A percentile compares a stretch with the other conserved stretches of the same genome.
These are phyloP conservation scores for Rutstroemia sp. DNA, from an alignment of 2,329 filamentous ascomycete species.

Conservation along the genomic window DNA sequence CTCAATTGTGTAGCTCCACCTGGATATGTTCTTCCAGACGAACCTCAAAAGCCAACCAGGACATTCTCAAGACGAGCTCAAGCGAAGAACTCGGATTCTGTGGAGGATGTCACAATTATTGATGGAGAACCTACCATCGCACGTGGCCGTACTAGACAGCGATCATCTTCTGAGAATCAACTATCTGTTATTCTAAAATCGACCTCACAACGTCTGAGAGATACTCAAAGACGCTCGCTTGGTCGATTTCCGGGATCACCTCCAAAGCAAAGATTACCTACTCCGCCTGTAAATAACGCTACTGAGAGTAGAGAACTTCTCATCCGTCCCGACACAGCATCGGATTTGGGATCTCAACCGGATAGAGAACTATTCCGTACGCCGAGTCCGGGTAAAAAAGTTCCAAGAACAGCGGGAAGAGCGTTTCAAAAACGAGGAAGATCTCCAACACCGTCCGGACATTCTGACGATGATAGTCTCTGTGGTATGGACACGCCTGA, in stretches of 20 bases:
- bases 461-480: conserved; percentile 22
- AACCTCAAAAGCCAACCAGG: conserved; percentile 16
- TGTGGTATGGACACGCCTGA: conserved; percentile 17
- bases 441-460: conserved; percentile 14
- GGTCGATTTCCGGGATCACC: conserved; percentile 10
- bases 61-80: conserved; percentile 3
- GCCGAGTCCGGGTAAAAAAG: conserved; percentile 16
- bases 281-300: conserved; percentile 13
- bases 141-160: not conserved
- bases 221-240: conserved; percentile 1
- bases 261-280: conserved; percentile 19
- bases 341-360: conserved; percentile 15
- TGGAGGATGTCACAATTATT: not conserved
- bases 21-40: conserved; percentile 19
- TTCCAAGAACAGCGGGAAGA: not conserved
- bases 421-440: conserved; percentile 1
- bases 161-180: conserved; percentile 1
- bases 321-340: conserved; percentile 9
- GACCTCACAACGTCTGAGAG: conserved; percentile 9
- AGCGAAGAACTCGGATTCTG: conserved; percentile 4
- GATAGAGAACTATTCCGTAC: conserved; percentile 14
- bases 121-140: not conserved
- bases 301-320: conserved; percentile 19
- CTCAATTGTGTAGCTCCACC: conserved; percentile 21
- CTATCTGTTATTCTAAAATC: conserved; percentile 9